These are phyloP conservation scores for Tolypocladium inflatum DNA, from an alignment of 2,329 filamentous ascomycete genomes.

Conservation along the genomic window DNA sequence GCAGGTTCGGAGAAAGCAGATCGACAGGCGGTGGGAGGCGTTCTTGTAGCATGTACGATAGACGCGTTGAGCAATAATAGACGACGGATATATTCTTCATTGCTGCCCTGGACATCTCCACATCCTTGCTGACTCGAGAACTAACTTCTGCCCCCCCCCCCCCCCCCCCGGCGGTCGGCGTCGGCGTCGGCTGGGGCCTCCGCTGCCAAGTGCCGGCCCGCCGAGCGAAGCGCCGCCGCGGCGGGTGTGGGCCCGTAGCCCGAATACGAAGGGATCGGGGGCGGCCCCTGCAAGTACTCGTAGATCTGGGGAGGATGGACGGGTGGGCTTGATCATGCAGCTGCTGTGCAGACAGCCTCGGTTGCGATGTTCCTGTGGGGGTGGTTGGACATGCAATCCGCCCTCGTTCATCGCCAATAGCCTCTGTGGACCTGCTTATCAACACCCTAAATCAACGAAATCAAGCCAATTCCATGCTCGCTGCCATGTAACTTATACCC, in stretches of 20 bases:
- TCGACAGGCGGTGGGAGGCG: slow-evolving; percentile 52
- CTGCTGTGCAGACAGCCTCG: no score
- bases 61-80: background rate
- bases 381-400: no score
- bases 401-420: no score
- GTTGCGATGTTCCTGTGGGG: no score
- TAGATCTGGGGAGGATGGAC: background rate
- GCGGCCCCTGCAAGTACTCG: background rate
- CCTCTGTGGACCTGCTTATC: no score
- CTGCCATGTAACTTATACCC: no score
- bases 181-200: slow-evolving; percentile 2
- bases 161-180: slow-evolving; percentile 1
- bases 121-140: background rate
- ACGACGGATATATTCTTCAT: background rate
- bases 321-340: no score
- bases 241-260: background rate
- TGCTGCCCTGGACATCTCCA: background rate
- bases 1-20: slow-evolving; percentile 56
- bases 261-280: background rate
- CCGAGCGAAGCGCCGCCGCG: background rate
- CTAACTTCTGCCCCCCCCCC: slow-evolving; percentile 1
- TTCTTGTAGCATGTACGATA: slow-evolving; percentile 13
- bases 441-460: no score
- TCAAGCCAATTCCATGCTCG: no score
- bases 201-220: background rate